Conservation (phyloP, 106 monocot genomes). For the Allium sativum region DNA sequence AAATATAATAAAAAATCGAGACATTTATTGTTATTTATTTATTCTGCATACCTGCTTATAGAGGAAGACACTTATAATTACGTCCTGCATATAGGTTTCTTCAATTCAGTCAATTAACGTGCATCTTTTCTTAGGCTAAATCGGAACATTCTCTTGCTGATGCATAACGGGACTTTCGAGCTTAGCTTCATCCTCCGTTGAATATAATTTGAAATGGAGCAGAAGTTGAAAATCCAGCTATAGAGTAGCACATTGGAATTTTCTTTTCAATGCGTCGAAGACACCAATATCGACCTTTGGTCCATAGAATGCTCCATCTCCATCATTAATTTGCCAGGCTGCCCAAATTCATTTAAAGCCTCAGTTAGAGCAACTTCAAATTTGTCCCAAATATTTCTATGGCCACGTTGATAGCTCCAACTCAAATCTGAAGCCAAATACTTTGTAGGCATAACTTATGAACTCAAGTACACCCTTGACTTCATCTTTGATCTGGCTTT, state of each 20-base stretch:
- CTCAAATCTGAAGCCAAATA: constrained; percentile 94
- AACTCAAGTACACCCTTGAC: constrained; percentile 75
- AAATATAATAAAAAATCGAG: no score
- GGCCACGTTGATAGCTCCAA: constrained; percentile 96
- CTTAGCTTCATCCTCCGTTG: constrained; percentile 91
- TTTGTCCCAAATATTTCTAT: constrained; percentile 84
- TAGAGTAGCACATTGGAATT: constrained; percentile 96
- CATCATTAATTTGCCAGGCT: constrained; percentile 97
- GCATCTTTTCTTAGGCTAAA: no score
- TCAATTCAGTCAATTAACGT: no score
- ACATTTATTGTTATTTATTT: no score
- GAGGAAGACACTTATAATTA: no score
- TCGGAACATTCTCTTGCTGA: no score
- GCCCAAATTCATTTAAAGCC: constrained; percentile 78
- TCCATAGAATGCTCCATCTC: constrained; percentile 99
- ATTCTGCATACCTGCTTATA: no score
- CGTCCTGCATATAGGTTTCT: no score
- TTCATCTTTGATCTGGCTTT: constrained; percentile 92
- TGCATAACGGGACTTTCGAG: constrained; percentile 90
- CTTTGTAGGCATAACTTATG: constrained; percentile 57
- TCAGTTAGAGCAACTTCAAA: constrained; percentile 81
- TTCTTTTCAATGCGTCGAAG: constrained; percentile 95
- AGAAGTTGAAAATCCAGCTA: constrained; percentile 99
- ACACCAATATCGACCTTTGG: constrained; percentile 98
- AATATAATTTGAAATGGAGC: constrained; percentile 79